Base-by-base conservation (phyloP, 441 rosid species). In the Euphorbia celastroides region DNA sequence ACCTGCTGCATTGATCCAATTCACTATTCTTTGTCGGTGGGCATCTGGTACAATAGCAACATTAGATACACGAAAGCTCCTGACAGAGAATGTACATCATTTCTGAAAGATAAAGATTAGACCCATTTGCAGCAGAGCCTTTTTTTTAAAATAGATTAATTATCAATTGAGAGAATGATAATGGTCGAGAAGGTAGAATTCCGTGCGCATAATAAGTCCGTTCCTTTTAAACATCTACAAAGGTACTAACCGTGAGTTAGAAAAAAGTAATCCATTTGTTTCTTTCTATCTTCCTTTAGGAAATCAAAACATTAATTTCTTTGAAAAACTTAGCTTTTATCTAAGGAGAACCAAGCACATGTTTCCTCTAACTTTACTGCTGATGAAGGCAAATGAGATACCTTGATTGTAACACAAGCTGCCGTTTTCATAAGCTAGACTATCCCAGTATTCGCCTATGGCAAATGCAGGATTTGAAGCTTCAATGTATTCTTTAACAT, bases 391-490 rank as follows among this genome's bases (percentile, higher is more conserved):
- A 58, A 44, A 67, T 5, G 22, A 51, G 55, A 52, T 75, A 83
- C 86, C 84, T 80, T 83, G 86, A 68, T 83, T 80, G 71, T 83
- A 83, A 64, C 82, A 78, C 76, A 80, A 65, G 71, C 78, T 74
- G 32, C 81, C 81, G n/a, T 80, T 72, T 64, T 83, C 84, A 64
- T 83, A 83, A 27, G 78, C 77, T 69, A 80, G 71, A 69, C 82
- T 78, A 70, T 83, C 84, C 84, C 86, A 83, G 64, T 83, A 80
- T 78, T 83, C 84, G 59, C 86, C 86, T 59, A 83, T 80, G 31
- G 84, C 74, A 72, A 83, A 83, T 51, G 84, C 82, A 57, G 83
- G 84, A 71, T 80, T 71, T 62, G 84, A 80, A 57, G 78, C 61
- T 69, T 83, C 84, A 27, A 83, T 77, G 66, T 80, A 83, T 76